Conservation (phyloP, 202 grass and related monocot species). For the Cymbopogon flexuosus region DNA sequence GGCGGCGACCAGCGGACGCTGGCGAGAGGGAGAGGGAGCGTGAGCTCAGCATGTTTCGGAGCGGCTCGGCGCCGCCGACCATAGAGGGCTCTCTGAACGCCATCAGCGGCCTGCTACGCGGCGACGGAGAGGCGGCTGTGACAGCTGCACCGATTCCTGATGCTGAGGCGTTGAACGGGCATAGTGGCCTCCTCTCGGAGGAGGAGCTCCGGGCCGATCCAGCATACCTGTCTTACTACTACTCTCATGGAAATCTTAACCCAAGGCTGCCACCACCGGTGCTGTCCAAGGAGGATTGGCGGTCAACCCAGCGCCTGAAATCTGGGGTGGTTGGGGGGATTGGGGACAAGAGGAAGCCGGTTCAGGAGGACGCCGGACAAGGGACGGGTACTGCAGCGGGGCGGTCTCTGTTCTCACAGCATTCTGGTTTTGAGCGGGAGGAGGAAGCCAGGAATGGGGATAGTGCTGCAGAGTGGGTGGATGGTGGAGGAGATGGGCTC, state of each 20-base stretch:
- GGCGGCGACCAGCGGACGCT: slow-evolving; percentile 44
- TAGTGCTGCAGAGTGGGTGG: slow-evolving; percentile 58
- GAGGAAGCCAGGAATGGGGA: slow-evolving; percentile 30
- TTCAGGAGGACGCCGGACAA: slow-evolving; percentile 34
- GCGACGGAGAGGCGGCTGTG: slow-evolving; percentile 18
- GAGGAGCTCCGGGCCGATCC: slow-evolving; percentile 76
- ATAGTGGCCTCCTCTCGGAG: slow-evolving; percentile 48
- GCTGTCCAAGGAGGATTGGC: slow-evolving; percentile 89
- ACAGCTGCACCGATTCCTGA: slow-evolving; percentile 35
- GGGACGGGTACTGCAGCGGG: slow-evolving; percentile 30
- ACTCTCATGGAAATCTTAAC: slow-evolving; percentile 89
- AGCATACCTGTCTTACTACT: slow-evolving; percentile 77
- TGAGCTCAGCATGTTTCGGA: slow-evolving; percentile 72
- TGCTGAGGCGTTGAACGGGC: slow-evolving; percentile 35
- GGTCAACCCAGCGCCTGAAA: slow-evolving; percentile 79
- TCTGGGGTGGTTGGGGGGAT: slow-evolving; percentile 60
- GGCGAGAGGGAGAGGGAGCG: slow-evolving; percentile 46
- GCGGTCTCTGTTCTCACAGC: slow-evolving; percentile 49
- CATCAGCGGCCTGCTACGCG: slow-evolving; percentile 44
- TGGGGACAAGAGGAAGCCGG: slow-evolving; percentile 58
- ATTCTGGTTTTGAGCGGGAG: slow-evolving; percentile 44
- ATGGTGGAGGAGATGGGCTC: slow-evolving; percentile 59
- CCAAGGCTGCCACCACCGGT: slow-evolving; percentile 78
- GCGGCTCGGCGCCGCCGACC: slow-evolving; percentile 84
- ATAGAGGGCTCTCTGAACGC: slow-evolving; percentile 81